Evolutionary conservation across 2,329 filamentous ascomycete genomes (phyloP), one percentile per base, ranked within the genome.

Genomic region (Colletotrichum theobromicola): DNA sequence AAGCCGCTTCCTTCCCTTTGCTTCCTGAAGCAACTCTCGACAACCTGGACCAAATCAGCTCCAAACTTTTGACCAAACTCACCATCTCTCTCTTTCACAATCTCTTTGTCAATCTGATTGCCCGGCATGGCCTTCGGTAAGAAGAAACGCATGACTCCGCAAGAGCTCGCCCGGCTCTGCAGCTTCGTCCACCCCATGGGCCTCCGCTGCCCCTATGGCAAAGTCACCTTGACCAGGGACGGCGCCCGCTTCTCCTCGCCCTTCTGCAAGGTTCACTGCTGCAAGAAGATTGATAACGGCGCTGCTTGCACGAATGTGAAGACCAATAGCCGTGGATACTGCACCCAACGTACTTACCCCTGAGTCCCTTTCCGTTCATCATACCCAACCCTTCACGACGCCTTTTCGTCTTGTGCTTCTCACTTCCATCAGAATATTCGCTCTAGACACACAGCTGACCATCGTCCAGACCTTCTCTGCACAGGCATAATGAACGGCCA

Each of bases 251-350:
- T 37, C 5, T 16, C 30, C 1, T 76, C 74, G 18, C 64, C 63
- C 18, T 76, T 61, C 46, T 77, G 76, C 70, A 74, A 63, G 26
- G 32, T 69, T 7, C 76, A 77, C 65, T 77, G 76, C 61, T 77
- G 76, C 65, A 76, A 62, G 24, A 77, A 70, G 76, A 62, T 76
- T n/a, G 58, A 74, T 6, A 53, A 68, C 42, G 42, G 50, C 18
- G 60, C 70, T 3, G 74, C 75, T 12, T 76, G 75, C 35, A n/a
- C 26, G 60, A 58, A 75, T 42, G 18, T 70, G 55, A 75, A 70
- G 34, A 70, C 53, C 28, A 75, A 73, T 24, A 70, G 50, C 34
- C 66, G 50, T 28, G 75, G 74, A 35, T 76, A 61, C 9, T 76
- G 75, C 60, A 62, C 67, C 13, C 64, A 69, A 5, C 75, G 75